phyloP scores from a whole-genome alignment of 352 stramenopile genomes.

The Pythium aristosporum region DNA sequence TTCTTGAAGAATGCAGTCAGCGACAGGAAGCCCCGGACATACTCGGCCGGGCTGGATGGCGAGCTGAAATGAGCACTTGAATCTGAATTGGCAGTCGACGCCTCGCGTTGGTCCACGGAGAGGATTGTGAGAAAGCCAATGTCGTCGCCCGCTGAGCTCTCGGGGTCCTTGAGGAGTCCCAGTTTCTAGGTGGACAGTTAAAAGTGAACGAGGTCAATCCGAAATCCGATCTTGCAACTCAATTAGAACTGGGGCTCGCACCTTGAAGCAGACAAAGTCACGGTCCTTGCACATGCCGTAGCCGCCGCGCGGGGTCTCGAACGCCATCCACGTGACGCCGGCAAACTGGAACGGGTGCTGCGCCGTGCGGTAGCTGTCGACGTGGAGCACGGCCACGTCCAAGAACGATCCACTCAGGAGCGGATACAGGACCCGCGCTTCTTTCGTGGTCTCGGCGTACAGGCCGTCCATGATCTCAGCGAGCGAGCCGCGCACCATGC shows the following conservation, averaged over 20 bases:
- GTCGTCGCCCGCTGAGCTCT: constrained; percentile 39
- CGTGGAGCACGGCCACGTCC: constrained; percentile 61
- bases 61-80: background rate
- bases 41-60: constrained; percentile 18
- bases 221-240: background rate
- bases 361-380: constrained; percentile 61
- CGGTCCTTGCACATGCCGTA: constrained; percentile 60
- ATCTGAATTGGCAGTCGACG: background rate
- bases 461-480: constrained; percentile 75
- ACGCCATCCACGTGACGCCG: constrained; percentile 66
- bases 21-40: constrained; percentile 64
- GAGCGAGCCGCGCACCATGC: constrained; percentile 60
- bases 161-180: constrained; percentile 33
- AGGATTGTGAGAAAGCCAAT: constrained; percentile 70
- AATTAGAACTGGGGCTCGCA: constrained; percentile 10
- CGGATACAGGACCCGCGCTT: constrained; percentile 57
- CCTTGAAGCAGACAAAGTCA: constrained; percentile 78
- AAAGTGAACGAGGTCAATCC: constrained; percentile 1
- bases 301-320: constrained; percentile 42
- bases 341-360: constrained; percentile 68
- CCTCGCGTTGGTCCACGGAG: constrained; percentile 48
- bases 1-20: constrained; percentile 63
- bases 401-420: constrained; percentile 57
- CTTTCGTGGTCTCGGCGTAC: constrained; percentile 73
- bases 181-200: constrained; percentile 43